Percentiles rank a stretch among this genome's conserved stretches.
These are phyloP conservation scores for Artemisia argyi DNA, from an alignment of 129 eudicot species.

Conservation along the genomic window DNA sequence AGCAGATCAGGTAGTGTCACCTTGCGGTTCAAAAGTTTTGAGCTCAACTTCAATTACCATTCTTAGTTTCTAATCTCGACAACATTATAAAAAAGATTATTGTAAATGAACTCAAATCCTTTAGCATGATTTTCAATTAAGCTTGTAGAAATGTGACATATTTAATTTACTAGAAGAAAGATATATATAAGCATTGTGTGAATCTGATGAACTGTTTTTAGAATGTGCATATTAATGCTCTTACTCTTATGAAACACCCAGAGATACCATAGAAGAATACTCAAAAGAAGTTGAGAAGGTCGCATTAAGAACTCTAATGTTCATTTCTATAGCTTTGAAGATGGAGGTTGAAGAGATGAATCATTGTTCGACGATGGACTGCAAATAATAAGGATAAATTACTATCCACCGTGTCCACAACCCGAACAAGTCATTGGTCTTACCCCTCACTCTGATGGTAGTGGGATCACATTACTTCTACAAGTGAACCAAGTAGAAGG, in stretches of 20 bases:
- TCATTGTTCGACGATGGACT: slow-evolving; percentile 40
- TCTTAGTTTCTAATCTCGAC: too few species aligned
- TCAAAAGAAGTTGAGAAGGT: slow-evolving; percentile 32
- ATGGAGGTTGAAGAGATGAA: background rate
- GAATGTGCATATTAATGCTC: background rate
- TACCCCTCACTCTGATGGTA: slow-evolving; percentile 41
- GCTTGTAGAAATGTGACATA: too few species aligned
- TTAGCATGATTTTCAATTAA: too few species aligned
- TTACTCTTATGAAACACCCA: slow-evolving; percentile 7
- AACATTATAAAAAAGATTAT: too few species aligned
- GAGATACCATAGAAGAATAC: slow-evolving; percentile 48
- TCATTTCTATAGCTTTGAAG: slow-evolving; percentile 41
- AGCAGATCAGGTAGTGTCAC: too few species aligned
- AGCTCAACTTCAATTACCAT: too few species aligned
- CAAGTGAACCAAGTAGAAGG: slow-evolving; percentile 49
- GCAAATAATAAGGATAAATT: slow-evolving; percentile 17
- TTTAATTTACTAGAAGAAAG: too few species aligned
- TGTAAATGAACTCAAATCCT: too few species aligned
- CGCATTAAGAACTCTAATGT: slow-evolving; percentile 23
- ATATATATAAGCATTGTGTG: too few species aligned
- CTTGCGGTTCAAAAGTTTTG: too few species aligned
- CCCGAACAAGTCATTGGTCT: slow-evolving; percentile 51
- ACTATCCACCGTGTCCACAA: slow-evolving; percentile 55
- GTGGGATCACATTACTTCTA: slow-evolving; percentile 40
- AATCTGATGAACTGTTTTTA: too few species aligned